Evolutionary conservation across 2,329 filamentous ascomycete genomes (phyloP), one percentile per base, ranked within the genome.

Genomic region (Aspergillus fumigatus): DNA sequence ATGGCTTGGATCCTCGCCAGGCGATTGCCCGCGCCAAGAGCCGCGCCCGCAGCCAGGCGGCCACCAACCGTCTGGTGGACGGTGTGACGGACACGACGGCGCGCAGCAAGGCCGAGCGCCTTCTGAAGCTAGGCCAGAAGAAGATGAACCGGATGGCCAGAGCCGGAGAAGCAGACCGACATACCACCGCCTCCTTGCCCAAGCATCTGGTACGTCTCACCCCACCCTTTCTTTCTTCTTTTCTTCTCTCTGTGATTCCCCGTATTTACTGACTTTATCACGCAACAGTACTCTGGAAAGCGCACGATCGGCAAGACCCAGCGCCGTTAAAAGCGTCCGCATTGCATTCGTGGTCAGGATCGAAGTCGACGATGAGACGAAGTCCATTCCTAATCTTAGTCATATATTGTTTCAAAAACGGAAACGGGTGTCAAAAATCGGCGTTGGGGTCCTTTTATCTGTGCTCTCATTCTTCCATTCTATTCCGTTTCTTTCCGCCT

Each of bases 71-170:
- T 67, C 71, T 73, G 52, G 68, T 70, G 17, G 77, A 78, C 59
- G 77, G 77, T 69, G 87, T 97, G 45, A 83, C 81, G 57, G 84
- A 89, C 70, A 83, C 85, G 62, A 75, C 73, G 53, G 79, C 83
- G 51, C 84, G 89, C 64, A 82, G 81, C 58, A 95, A 93, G 84
- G 92, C 90, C 40, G 92, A 96, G 75, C 87, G 88, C 69, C 80
- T 95, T 73, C 83, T 86, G 72, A 97, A 96, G 83, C 79, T 99
- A 72, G 83, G 87, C 68, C 95, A 99, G 87, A 92, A 93, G 83
- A 93, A 92, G 85, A 97, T 95, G 92, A 99, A 99, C 81, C 86
- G 93, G 63, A 94, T 95, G 88, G 94, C 75, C 90, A 95, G 82
- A 35, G 32, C 32, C 32, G 94, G 94, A 82, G 94, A 99, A 80